Evolutionary conservation across 257 asterid genomes (phyloP).

Genomic region (Nemophila menziesii): DNA sequence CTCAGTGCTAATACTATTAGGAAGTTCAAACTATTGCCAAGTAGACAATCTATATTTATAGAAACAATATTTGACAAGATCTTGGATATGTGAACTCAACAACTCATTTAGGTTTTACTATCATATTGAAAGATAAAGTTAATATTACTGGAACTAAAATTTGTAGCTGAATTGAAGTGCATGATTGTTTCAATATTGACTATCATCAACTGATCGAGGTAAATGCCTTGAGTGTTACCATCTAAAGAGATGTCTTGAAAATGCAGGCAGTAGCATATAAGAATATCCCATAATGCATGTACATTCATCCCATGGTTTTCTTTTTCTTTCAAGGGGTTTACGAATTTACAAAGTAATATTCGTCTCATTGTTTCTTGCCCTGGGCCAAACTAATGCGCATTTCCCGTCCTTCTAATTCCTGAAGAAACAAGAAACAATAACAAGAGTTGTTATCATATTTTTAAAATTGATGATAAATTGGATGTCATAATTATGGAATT

Average conservation of each 20-base stretch:
- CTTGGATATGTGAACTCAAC: too few relatives aligned
- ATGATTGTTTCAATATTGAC: not conserved
- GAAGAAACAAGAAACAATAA: constrained; percentile 6
- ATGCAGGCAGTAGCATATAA: constrained; percentile 3
- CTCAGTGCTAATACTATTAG: too few relatives aligned
- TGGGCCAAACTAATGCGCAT: constrained; percentile 67
- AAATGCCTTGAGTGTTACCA: not conserved
- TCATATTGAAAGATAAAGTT: too few relatives aligned
- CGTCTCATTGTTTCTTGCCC: constrained; percentile 49
- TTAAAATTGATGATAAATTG: not conserved
- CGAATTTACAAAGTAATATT: constrained; percentile 11
- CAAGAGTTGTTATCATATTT: not conserved
- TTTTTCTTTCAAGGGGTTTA: not conserved
- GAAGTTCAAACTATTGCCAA: too few relatives aligned
- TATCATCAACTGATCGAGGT: not conserved
- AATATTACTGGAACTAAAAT: too few relatives aligned
- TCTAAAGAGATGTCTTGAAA: constrained; percentile 2
- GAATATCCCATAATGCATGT: not conserved
- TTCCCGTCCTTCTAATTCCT: constrained; percentile 80
- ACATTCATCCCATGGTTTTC: constrained; percentile 8
- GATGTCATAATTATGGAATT: not conserved
- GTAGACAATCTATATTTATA: too few relatives aligned
- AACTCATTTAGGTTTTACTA: too few relatives aligned
- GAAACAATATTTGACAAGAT: too few relatives aligned
- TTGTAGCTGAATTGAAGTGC: not conserved